Conservation (phyloP, 2,329 filamentous ascomycete species). For the Curvularia verruculosa region DNA sequence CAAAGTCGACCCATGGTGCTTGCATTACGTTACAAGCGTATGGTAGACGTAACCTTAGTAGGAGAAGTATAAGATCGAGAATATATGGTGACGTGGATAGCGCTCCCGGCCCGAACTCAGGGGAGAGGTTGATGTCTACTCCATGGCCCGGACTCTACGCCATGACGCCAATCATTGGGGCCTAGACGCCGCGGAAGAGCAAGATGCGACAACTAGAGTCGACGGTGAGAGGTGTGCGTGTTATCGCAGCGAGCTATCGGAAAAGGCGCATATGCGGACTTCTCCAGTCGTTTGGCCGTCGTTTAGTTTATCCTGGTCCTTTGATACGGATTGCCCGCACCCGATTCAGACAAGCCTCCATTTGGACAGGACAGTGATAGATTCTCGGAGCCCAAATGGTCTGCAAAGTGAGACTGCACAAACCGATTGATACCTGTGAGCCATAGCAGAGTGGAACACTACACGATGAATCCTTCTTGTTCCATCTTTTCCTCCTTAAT, state of each 20-base stretch:
- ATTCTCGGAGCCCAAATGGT: neutral
- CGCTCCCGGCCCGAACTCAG: conserved; percentile 24
- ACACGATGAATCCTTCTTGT: neutral
- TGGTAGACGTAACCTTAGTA: neutral
- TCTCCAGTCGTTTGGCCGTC: conserved; percentile 8
- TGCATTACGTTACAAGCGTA: conserved; percentile 1
- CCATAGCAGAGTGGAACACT: neutral
- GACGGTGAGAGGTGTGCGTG: neutral
- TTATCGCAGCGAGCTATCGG: neutral
- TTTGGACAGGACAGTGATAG: neutral
- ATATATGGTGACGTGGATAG: conserved; percentile 29
- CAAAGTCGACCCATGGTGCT: neutral
- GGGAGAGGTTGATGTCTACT: conserved; percentile 22
- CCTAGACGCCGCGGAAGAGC: conserved; percentile 1
- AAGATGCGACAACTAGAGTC: neutral
- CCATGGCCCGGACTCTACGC: conserved; percentile 7
- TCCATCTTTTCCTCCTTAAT: neutral
- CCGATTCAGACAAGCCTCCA: neutral
- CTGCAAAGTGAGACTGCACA: neutral
- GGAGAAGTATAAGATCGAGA: conserved; percentile 12
- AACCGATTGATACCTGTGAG: neutral
- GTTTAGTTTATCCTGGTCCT: neutral
- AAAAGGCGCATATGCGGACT: neutral
- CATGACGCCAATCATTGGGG: conserved; percentile 17
- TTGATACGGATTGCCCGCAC: conserved; percentile 2